Percentiles rank a stretch among this genome's conserved stretches.
Evolutionary conservation across 169 alveolate genomes (phyloP).

Genomic region (Miamiensis avidus): DNA sequence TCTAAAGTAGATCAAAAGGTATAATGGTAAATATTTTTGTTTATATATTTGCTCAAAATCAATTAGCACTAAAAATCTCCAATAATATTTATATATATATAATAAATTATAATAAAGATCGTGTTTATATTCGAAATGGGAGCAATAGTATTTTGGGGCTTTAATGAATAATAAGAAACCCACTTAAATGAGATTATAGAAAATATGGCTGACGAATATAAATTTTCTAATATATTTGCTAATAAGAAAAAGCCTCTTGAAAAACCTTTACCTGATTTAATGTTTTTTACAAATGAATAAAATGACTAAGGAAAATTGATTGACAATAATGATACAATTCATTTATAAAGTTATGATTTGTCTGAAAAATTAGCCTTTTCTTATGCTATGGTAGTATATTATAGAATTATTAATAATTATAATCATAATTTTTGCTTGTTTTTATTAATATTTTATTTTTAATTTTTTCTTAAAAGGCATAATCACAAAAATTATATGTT

Average conservation of each 20-base stretch:
- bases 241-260: not conserved
- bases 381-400: not conserved
- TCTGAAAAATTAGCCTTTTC: not conserved
- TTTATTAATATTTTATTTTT: too few relatives aligned
- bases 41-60: too few relatives aligned
- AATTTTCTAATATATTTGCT: not conserved
- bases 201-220: not conserved
- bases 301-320: not conserved
- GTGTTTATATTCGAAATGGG: not conserved
- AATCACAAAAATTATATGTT: not conserved
- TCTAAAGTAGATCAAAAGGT: too few relatives aligned
- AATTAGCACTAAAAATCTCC: too few relatives aligned
- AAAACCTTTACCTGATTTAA: not conserved
- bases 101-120: not conserved
- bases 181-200: not conserved
- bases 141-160: not conserved
- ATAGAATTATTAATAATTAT: too few relatives aligned
- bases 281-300: not conserved
- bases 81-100: too few relatives aligned
- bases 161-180: not conserved
- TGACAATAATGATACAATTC: not conserved
- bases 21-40: too few relatives aligned
- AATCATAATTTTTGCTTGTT: too few relatives aligned
- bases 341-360: not conserved
- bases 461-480: not conserved